Percentiles rank a stretch among this genome's conserved stretches.
phyloP scores from a whole-genome alignment of 2,329 filamentous ascomycete species.

The Paecilomyces fulvus region DNA sequence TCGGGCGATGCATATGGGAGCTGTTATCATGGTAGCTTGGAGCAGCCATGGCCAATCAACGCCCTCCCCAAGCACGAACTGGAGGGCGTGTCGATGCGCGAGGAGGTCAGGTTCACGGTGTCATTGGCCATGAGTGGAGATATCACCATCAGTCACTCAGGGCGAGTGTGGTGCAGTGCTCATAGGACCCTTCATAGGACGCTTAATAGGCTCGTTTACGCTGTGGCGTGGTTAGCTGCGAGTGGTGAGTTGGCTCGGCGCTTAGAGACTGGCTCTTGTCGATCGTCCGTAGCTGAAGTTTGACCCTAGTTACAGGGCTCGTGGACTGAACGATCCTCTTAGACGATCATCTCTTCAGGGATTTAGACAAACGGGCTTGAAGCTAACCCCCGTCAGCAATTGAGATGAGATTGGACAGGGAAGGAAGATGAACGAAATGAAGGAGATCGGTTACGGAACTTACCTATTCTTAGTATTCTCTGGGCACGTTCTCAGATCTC shows the following conservation, averaged over 20 bases:
- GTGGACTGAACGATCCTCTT: neutral
- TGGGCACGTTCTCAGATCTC: neutral
- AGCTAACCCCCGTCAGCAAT: neutral
- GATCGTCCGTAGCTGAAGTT: neutral
- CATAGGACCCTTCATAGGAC: neutral
- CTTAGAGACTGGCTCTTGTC: conserved; percentile 11
- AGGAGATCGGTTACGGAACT: neutral
- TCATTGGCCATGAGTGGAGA: neutral
- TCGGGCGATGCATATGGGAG: neutral
- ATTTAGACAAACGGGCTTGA: neutral
- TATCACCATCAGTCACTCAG: neutral
- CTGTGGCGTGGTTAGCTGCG: neutral
- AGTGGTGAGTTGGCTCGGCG: conserved; percentile 10
- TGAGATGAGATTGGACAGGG: neutral
- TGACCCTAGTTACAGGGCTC: neutral
- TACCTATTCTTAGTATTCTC: neutral
- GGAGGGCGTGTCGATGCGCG: neutral
- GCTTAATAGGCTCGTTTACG: neutral
- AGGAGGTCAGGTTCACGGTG: neutral
- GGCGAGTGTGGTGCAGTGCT: neutral
- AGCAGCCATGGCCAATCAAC: conserved; percentile 1
- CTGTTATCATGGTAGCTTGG: neutral
- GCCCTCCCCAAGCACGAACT: neutral
- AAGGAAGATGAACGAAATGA: neutral
- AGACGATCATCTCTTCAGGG: neutral